Evolutionary conservation across 1,139 yeast genomes (phyloP).

Genomic region (Sugiyamaella paludigena): DNA sequence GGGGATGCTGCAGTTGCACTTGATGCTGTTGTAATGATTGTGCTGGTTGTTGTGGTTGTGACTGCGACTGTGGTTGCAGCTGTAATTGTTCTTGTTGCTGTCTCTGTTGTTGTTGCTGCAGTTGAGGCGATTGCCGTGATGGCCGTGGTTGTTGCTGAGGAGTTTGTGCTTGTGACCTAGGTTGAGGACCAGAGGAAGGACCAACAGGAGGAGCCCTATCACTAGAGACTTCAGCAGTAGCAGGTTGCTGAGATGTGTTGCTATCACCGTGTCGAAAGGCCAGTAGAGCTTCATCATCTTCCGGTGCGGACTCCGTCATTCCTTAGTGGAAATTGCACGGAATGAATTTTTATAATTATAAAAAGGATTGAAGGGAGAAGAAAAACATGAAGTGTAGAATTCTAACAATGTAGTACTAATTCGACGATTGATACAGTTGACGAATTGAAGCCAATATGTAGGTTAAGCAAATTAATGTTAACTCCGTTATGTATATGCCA

Average conservation of each 20-base stretch:
- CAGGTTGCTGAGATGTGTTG: slow-evolving; percentile 11
- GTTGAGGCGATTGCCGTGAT: slow-evolving; percentile 27
- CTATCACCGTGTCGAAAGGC: slow-evolving; percentile 20
- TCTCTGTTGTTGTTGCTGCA: slow-evolving; percentile 27
- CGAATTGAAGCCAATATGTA: no score
- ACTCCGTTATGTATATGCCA: no score
- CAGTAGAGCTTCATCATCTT: slow-evolving; percentile 21
- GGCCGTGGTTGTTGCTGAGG: slow-evolving; percentile 20
- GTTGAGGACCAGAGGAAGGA: slow-evolving; percentile 10
- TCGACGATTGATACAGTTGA: no score
- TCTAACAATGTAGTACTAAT: no score
- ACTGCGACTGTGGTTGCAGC: slow-evolving; percentile 22
- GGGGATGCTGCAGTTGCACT: slow-evolving; percentile 9
- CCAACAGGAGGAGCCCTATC: neutral
- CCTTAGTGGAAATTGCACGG: slow-evolving; percentile 5
- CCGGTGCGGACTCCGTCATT: slow-evolving; percentile 23
- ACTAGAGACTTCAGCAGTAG: slow-evolving; percentile 15
- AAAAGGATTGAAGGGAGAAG: no score
- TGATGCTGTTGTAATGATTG: slow-evolving; percentile 14
- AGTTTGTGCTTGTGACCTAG: slow-evolving; percentile 8
- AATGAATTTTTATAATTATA: no score
- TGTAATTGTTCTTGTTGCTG: slow-evolving; percentile 17
- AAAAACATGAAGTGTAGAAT: no score
- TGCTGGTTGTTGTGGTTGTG: slow-evolving; percentile 14
- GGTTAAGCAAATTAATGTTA: no score